Evolutionary conservation across 306 rosid genomes (phyloP), one percentile per base, ranked within the genome.

Genomic region (Vigna unguiculata): DNA sequence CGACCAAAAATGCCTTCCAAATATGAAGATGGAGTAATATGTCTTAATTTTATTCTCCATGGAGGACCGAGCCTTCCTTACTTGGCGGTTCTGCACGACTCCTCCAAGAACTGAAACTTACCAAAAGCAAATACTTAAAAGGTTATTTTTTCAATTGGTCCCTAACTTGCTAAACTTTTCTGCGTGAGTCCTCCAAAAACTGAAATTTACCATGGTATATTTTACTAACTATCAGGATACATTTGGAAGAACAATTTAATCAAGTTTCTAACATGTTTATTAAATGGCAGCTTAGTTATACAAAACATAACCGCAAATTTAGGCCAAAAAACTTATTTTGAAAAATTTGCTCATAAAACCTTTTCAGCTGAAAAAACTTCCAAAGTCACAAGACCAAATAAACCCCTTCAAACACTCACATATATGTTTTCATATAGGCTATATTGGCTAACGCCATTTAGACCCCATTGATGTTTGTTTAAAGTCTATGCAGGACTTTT

Each of bases 61-160:
- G 74, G 79, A 80, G 91, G 86, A 67, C 90, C 69, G 14, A 45
- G 69, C 90, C 97, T 92, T 92, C 95, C 98, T 92, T 80, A 64
- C 68, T 41, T 46, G 81, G 80, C 41, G 80, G 75, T 53, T 78
- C 80, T 49, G 86, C 86, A 55, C 64, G 84, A 52, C 55, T 71
- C 83, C 87, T 47, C 71, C 74, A 52, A 78, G 67, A 64, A 80
- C 83, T 61, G 82, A 71, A 81, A 92, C 91, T 92, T 79, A 90
- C 87, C 82, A 69, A 83, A 67, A 78, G 5, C 72, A 80, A 74
- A 79, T 58, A 79, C 58, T 70, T 76, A 52, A 4, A 16, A 69
- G 47, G 32, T 49, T 49, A 34, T 7, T 12, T 32, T 2, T n/a
- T 24, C 14, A n/a, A 9, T 32, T 51, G 30, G 30, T 30, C 74